Evolutionary conservation across 352 stramenopile genomes (phyloP), one percentile per base, ranked within the genome.

Genomic region (Pythium utonaiense): DNA sequence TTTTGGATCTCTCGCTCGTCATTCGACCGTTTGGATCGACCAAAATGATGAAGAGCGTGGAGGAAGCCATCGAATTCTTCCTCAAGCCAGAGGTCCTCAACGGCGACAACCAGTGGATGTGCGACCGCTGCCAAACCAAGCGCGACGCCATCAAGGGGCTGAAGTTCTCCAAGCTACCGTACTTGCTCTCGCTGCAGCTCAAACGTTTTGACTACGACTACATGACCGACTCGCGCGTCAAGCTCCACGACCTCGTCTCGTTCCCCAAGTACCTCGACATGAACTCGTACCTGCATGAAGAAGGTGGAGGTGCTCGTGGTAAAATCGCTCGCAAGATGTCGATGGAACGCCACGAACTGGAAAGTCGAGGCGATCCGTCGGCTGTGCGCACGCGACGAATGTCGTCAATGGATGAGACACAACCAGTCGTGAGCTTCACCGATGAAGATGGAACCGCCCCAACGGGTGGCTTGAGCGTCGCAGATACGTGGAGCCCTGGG

Each of bases 121-220:
- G 87, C 62, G 86, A 96, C 59, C 67, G 66, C 14, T 93, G 83
- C 53, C 70, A 86, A 50, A 77, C 72, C n/a, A 96, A 96, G 61
- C 70, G 83, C 28, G 86, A 96, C 55, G 89, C 88, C 2, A 93
- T 96, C 60, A 97, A 97, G 59, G 89, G 90, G 16, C 75, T 95
- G 53, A 96, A 95, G 66, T 94, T 97, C 49, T 78, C 75, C 21
- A 88, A 90, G 51, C 70, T 96, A 49, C 89, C 90, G 25, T 93
- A 96, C 60, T 61, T 97, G 57, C 68, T 97, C 42, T 94, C 88
- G 45, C 67, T 97, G 27, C 90, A 97, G 66, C 75, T 97, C 21
- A 97, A 97, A 64, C 87, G 90, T 38, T 97, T 91, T 73, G 89
- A 96, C 61, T 96, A 96, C 77, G 90, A 97, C 70, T 97, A 96